These are phyloP conservation scores for Alternaria incomplexa DNA, from an alignment of 2,329 filamentous ascomycete genomes.

Conservation along the genomic window DNA sequence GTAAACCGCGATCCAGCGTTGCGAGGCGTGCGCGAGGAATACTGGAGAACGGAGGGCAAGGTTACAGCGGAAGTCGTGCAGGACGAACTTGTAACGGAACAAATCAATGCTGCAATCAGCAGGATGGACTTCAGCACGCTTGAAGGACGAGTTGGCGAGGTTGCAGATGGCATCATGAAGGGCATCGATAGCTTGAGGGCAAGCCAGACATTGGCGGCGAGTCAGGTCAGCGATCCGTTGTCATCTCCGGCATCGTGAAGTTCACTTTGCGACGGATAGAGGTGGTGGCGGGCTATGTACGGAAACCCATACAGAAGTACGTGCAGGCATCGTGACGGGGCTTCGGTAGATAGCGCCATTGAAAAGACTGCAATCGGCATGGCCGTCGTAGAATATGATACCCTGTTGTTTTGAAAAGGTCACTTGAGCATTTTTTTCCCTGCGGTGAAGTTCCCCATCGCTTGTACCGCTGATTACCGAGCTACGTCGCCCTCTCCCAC, in stretches of 20 bases:
- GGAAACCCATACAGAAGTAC: slow-evolving; percentile 16
- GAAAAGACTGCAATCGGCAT: slow-evolving; percentile 1
- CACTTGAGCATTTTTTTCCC: slow-evolving; percentile 26
- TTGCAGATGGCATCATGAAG: slow-evolving; percentile 44
- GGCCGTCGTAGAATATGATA: slow-evolving; percentile 21
- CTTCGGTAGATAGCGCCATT: slow-evolving; percentile 8
- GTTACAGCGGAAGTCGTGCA: slow-evolving; percentile 78
- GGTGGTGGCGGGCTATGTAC: slow-evolving; percentile 29
- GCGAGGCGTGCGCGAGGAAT: slow-evolving; percentile 68
- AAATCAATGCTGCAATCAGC: slow-evolving; percentile 70
- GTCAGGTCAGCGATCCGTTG: not conserved
- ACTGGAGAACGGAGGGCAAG: slow-evolving; percentile 81
- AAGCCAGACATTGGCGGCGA: slow-evolving; percentile 8
- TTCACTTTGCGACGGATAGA: slow-evolving; percentile 28
- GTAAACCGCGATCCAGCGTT: slow-evolving; percentile 75
- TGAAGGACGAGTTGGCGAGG: slow-evolving; percentile 66
- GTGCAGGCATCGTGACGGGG: slow-evolving; percentile 16
- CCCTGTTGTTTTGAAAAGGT: slow-evolving; percentile 21
- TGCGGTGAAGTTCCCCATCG: slow-evolving; percentile 17
- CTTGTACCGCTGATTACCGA: slow-evolving; percentile 32
- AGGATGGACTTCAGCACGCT: slow-evolving; percentile 69
- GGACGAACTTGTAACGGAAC: slow-evolving; percentile 75
- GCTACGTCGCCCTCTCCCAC: not conserved
- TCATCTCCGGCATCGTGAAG: slow-evolving; percentile 6
- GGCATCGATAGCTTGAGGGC: slow-evolving; percentile 37